Evolutionary conservation across 306 rosid genomes (phyloP), one percentile per base, ranked within the genome.

Genomic region (Betula pendula): DNA sequence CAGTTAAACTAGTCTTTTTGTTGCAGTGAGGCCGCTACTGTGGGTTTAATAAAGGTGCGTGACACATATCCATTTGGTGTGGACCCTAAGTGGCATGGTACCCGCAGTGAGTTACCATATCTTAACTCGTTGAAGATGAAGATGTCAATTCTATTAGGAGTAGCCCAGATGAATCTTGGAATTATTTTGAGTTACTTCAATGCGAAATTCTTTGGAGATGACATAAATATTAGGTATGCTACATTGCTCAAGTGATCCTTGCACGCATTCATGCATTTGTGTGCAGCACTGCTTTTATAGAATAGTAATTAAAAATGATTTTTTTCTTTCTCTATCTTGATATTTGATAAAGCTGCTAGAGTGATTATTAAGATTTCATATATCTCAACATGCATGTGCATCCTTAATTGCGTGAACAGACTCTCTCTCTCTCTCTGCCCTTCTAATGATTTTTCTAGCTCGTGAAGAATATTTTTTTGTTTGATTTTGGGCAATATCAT

Each of bases 151-250:
- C 93, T 95, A 75, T 52, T 95, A 66, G 98, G 98, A 65, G 97
- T 95, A 69, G 91, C 93, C 68, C 98, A 95, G 79, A 95, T 95
- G 98, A 92, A 95, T 84, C 98, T 95, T 66, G 98, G 98, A 84
- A 92, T 95, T 58, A 52, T 92, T 29, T 42, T 95, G 77, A 95
- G 98, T 85, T 95, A 68, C 82, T 92, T 83, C 87, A 95, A 95
- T 80, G 99, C 96, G 59, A 66, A 0, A 81, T 88, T 83, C 87
- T 92, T 88, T 75, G 81, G 60, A 68, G 88, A 86, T 81, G 77
- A 60, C 71, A 84, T 90, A 74, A 84, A 92, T 81, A 84, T 87
- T 47, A 79, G 97, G 97, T 89, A 77, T 75, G 80, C 72, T 53
- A 58, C 47, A 14, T 24, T 52, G 14, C 68, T 70, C 56, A 8